Conservation (phyloP, 352 stramenopile species). For the Globisporangium takayamanum region DNA sequence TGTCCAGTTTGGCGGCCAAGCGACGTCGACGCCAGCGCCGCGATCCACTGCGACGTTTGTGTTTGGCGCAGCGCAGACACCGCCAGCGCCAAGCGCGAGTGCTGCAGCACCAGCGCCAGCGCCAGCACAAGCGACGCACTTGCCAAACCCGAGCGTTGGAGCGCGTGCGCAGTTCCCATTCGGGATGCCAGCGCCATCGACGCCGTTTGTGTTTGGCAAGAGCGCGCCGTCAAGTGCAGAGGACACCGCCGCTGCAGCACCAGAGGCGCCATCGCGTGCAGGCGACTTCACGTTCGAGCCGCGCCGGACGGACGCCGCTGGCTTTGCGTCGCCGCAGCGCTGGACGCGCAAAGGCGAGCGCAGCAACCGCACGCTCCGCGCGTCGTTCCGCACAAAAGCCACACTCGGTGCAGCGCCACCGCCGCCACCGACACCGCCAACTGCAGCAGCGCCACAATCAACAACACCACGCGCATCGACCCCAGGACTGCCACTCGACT, state of each 20-base stretch:
- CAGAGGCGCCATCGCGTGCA: not conserved
- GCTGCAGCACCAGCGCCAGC: not conserved
- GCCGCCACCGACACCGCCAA: constrained; percentile 1
- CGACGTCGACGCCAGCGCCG: not conserved
- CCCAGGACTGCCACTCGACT: constrained; percentile 13
- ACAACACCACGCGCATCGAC: constrained; percentile 1
- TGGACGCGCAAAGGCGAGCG: constrained; percentile 1
- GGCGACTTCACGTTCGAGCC: constrained; percentile 12
- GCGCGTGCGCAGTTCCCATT: constrained; percentile 22
- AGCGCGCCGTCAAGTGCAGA: not conserved
- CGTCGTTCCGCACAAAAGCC: constrained; percentile 30
- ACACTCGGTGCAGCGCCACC: constrained; percentile 14
- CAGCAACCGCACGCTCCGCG: constrained; percentile 11
- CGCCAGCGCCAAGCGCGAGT: not conserved
- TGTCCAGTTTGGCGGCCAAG: not conserved
- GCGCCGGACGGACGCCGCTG: not conserved
- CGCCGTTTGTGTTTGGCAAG: constrained; percentile 19
- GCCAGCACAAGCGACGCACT: not conserved
- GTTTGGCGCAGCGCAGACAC: constrained; percentile 2
- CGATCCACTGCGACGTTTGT: not conserved
- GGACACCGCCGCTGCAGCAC: not conserved
- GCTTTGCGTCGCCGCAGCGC: not conserved
- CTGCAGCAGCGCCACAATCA: constrained; percentile 4
- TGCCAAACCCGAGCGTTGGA: constrained; percentile 9
- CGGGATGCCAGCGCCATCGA: constrained; percentile 8